Evolutionary conservation across 2,329 filamentous ascomycete species (phyloP), one percentile per base, ranked within the genome.

Genomic region (Alternaria triticina): DNA sequence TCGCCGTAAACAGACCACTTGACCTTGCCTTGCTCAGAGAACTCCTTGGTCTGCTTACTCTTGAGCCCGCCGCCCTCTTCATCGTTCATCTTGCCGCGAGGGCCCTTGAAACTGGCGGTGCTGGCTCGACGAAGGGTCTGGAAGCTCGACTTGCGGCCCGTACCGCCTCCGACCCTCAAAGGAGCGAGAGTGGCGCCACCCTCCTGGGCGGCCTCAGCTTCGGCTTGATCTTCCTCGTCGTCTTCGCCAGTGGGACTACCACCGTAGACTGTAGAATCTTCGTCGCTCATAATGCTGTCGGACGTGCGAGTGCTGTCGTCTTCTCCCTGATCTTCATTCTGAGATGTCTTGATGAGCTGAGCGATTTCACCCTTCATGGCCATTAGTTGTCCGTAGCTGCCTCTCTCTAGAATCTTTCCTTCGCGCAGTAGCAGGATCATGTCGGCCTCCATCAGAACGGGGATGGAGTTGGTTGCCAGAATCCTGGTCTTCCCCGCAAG

Each of bases 1-100:
- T 97, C 94, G 17, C 86, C 84, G 77, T 99, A 99, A 27, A 99
- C 95, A 68, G 90, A 87, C 94, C 96, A 98, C 81, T 97, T 98
- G 71, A 99, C 96, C 79, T 98, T 97, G 74, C 96, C 96, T 82
- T 99, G 94, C 79, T 99, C 94, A 3, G 89, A 87, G 70, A 91
- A 91, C 79, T 99, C 96, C 81, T 97, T 96, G 60, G 86, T 86
- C 80, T 97, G 94, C 76, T 90, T 93, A 47, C 91, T 94, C 82
- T 93, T 95, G 74, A 90, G 84, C 57, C 78, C 86, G 3, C 87
- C 88, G 56, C 92, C 89, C 81, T 95, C 93, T 73, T 98, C 94
- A 71, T 98, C 95, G 0, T 86, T 87, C 30, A 95, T 81, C 80
- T 96, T 97, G 70, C 94, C 93, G 65, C 93, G 88, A 22, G 93